A percentile compares a stretch with the other conserved stretches of the same genome.
Evolutionary conservation across 2,329 filamentous ascomycete species (phyloP).

Genomic region (Hymenoscyphus infarciens): DNA sequence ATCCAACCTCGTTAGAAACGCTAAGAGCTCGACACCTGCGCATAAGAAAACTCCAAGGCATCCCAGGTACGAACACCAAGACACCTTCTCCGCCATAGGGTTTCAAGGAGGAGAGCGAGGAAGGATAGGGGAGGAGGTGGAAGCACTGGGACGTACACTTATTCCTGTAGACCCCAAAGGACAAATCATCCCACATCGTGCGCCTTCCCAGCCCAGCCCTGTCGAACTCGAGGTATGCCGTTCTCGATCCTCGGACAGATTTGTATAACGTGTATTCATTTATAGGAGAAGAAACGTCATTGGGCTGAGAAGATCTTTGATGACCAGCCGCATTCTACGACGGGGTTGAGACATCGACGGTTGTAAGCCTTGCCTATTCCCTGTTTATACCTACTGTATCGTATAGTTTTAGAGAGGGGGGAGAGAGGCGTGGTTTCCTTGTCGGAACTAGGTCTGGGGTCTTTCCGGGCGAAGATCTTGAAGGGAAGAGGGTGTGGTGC

Average conservation of each 20-base stretch:
- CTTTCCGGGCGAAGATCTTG: not conserved
- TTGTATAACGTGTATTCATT: conserved; percentile 20
- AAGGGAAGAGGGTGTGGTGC: not conserved
- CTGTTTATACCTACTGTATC: not conserved
- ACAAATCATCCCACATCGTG: conserved; percentile 16
- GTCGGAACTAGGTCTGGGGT: not conserved
- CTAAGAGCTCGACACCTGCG: conserved; percentile 47
- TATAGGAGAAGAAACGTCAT: conserved; percentile 44
- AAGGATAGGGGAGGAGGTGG: not conserved
- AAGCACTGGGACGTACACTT: not conserved
- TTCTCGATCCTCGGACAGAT: conserved; percentile 6
- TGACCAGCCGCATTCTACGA: conserved; percentile 47
- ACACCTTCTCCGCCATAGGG: not conserved
- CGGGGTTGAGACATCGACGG: conserved; percentile 44
- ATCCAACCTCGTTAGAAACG: conserved; percentile 51
- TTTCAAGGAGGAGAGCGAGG: not conserved
- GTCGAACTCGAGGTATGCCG: conserved; percentile 29
- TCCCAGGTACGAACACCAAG: conserved; percentile 37
- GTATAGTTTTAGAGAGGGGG: not conserved
- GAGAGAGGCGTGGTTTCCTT: not conserved
- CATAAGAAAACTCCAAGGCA: conserved; percentile 50
- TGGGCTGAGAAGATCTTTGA: conserved; percentile 62
- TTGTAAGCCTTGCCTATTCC: conserved; percentile 28
- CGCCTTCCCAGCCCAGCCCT: conserved; percentile 20
- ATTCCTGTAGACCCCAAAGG: not conserved